Base-by-base conservation (phyloP, 2,329 filamentous ascomycete species). In the Diaporthe sp. region DNA sequence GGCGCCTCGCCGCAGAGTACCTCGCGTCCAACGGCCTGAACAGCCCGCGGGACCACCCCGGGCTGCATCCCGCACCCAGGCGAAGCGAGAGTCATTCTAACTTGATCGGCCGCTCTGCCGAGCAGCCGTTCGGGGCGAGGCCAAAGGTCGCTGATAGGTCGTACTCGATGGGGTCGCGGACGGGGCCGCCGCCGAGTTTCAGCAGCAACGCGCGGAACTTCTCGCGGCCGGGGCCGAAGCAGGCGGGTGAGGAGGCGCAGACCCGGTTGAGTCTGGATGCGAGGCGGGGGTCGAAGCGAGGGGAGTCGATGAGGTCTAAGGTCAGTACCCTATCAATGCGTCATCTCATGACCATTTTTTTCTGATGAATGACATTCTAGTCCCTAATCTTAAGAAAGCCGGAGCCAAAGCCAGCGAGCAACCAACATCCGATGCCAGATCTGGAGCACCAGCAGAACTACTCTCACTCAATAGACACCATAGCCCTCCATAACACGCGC, bases 131-230 rank as follows among this genome's bases (percentile, higher is more conserved):
- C 9, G 61, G 61, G 12, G 22, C 65, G 5, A 55, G 65, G 49
- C 65, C 65, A 2, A 8, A 17, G 3, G 22, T 34, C 0, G 37
- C 34, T 12, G 49, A 42, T 10, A 49, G 65, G 15, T 55, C 65
- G n/a, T 69, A 69, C 3, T 69, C 65, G 1, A 42, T 69, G 65
- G 65, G 65, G 3, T 55, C 65, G 15, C 49, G 65, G 46, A 69
- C 65, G 65, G 65, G 49, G 1, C 65, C 65, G 31, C 65, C 65
- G 46, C 49, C 65, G 17, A 42, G 34, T 22, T 42, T 55, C 10
- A 17, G 12, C 10, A 39, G 4, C 17, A 8, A 4, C 19, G 65
- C 65, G 34, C 22, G 46, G 49, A 69, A 69, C 4, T 69, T 69
- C 31, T 69, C 65, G 4, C 3, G 65, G n/a, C 65, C 65, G 7